Evolutionary conservation across 225 moss, liverwort and hornwort genomes (phyloP).

Genomic region (Physcomitrellopsis africana): DNA sequence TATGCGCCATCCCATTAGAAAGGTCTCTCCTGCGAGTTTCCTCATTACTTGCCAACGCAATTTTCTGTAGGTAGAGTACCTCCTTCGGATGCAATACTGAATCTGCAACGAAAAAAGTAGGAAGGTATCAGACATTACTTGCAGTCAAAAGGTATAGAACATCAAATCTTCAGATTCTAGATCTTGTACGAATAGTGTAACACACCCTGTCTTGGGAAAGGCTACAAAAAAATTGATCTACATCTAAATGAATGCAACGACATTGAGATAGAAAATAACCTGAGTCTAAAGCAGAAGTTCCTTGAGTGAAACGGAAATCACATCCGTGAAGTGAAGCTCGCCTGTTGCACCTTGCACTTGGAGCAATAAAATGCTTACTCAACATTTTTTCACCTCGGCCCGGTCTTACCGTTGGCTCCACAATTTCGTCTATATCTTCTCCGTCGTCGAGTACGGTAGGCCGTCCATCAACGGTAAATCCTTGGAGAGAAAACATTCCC

Average conservation of each 20-base stretch:
- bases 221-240: neutral
- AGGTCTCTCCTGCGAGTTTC: slow-evolving; percentile 42
- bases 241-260: neutral
- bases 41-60: slow-evolving; percentile 49
- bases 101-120: slow-evolving; percentile 27
- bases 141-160: too few relatives aligned
- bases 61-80: slow-evolving; percentile 56
- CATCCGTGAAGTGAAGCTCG: slow-evolving; percentile 59
- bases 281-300: slow-evolving; percentile 35
- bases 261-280: slow-evolving; percentile 35
- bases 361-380: slow-evolving; percentile 57
- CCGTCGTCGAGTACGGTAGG: slow-evolving; percentile 38
- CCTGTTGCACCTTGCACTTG: slow-evolving; percentile 51
- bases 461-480: slow-evolving; percentile 60
- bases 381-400: slow-evolving; percentile 50
- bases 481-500: slow-evolving; percentile 61
- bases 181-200: slow-evolving; percentile 6
- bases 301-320: slow-evolving; percentile 37
- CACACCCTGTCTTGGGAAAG: neutral
- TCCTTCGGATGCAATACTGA: slow-evolving; percentile 64
- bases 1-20: slow-evolving; percentile 53
- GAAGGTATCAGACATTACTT: too few relatives aligned
- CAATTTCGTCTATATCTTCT: slow-evolving; percentile 22
- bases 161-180: neutral
- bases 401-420: slow-evolving; percentile 26